Conservation (phyloP, 2,329 filamentous ascomycete genomes). For the Scytalidium sp. region DNA sequence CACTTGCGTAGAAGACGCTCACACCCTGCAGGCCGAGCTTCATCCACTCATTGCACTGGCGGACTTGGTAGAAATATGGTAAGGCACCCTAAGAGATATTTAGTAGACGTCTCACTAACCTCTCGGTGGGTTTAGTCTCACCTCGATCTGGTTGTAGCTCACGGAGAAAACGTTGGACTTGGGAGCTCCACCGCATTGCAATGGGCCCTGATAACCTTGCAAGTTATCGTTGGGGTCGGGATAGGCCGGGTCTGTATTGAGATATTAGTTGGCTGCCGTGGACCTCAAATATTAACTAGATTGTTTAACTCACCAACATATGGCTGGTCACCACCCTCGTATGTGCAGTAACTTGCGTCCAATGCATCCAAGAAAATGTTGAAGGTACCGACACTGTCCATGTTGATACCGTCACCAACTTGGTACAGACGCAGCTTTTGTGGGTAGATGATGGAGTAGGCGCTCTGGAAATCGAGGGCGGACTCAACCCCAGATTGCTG, state of each 20-base stretch:
- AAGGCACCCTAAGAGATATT: constrained; percentile 47
- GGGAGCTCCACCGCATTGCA: constrained; percentile 31
- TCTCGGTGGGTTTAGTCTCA: constrained; percentile 1
- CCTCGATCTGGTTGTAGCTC: constrained; percentile 17
- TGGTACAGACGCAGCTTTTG: constrained; percentile 46
- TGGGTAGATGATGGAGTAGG: constrained; percentile 44
- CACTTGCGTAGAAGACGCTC: constrained; percentile 56
- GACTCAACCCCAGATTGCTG: constrained; percentile 27
- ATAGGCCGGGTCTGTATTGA: constrained; percentile 40
- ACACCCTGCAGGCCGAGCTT: constrained; percentile 62
- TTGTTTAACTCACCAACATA: constrained; percentile 28
- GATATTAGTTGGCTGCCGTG: no score
- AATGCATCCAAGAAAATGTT: constrained; percentile 28
- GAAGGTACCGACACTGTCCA: constrained; percentile 10
- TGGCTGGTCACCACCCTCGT: constrained; percentile 36
- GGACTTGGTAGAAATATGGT: constrained; percentile 54
- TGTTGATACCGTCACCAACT: constrained; percentile 28
- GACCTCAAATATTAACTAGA: neutral
- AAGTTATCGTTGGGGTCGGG: constrained; percentile 30
- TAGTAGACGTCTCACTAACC: constrained; percentile 13
- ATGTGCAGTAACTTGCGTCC: constrained; percentile 42
- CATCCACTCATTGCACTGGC: constrained; percentile 59
- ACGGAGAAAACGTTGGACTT: constrained; percentile 37
- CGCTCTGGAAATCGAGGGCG: constrained; percentile 30
- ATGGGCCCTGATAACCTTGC: constrained; percentile 30